Percentiles rank a stretch among this genome's conserved stretches.
Evolutionary conservation across 2,329 filamentous ascomycete genomes (phyloP).

Genomic region (Coniochaeta hoffmannii): DNA sequence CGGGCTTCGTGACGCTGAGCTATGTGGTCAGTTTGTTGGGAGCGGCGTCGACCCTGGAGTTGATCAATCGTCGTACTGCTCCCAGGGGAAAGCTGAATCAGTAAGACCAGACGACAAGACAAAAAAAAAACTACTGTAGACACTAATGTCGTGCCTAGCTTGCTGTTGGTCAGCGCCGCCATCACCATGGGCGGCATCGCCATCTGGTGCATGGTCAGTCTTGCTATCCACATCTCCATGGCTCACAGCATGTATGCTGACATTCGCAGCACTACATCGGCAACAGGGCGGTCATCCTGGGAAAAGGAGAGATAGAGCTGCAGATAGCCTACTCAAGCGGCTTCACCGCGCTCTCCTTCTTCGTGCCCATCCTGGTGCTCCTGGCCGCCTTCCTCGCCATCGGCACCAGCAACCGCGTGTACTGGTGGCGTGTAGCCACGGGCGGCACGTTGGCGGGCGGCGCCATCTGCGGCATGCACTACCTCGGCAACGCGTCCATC

Average conservation of each 20-base stretch:
- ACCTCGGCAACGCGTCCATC: constrained; percentile 77
- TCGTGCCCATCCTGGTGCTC: constrained; percentile 70
- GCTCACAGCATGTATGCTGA: constrained; percentile 17
- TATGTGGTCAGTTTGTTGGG: constrained; percentile 72
- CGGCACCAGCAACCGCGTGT: constrained; percentile 50
- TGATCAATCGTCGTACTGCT: constrained; percentile 70
- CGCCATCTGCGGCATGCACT: constrained; percentile 81
- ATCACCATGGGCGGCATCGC: constrained; percentile 67
- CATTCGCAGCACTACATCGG: constrained; percentile 67
- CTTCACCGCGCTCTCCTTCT: constrained; percentile 70
- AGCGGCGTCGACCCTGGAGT: constrained; percentile 70
- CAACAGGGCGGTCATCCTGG: constrained; percentile 70
- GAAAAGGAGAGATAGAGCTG: constrained; percentile 49
- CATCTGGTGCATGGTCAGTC: constrained; percentile 61
- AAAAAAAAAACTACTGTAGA: background rate
- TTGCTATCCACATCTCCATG: background rate
- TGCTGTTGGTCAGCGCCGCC: constrained; percentile 56
- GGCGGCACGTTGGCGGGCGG: constrained; percentile 65
- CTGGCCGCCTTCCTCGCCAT: constrained; percentile 64
- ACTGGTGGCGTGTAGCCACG: constrained; percentile 48
- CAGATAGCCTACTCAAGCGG: constrained; percentile 68
- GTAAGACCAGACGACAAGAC: constrained; percentile 29
- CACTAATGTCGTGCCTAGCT: constrained; percentile 28
- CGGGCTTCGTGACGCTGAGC: constrained; percentile 63
- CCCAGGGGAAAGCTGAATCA: constrained; percentile 62